phyloP scores from a whole-genome alignment of 257 asterid species.

The Solanum bulbocastanum region DNA sequence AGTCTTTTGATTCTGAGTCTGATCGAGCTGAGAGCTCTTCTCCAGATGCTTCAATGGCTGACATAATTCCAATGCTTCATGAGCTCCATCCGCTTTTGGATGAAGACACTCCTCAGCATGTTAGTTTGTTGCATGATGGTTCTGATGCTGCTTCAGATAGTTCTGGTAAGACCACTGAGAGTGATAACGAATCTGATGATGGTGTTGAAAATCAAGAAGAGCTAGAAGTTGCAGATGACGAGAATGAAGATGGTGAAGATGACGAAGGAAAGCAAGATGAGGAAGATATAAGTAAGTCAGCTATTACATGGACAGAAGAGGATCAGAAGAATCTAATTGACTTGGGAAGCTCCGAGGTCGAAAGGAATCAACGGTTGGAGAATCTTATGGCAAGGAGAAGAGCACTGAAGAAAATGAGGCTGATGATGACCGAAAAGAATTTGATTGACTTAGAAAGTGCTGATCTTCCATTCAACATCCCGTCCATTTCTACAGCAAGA shows the following conservation, averaged over 20 bases:
- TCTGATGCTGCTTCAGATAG: constrained; percentile 39
- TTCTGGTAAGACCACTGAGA: constrained; percentile 21
- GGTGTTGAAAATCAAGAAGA: constrained; percentile 44
- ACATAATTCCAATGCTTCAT: constrained; percentile 82
- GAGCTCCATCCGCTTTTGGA: constrained; percentile 83
- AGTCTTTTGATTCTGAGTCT: constrained; percentile 50
- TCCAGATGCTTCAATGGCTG: constrained; percentile 91
- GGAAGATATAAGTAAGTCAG: constrained; percentile 44
- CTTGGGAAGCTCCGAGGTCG: constrained; percentile 78
- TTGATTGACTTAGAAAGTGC: constrained; percentile 67
- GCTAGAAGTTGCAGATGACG: constrained; percentile 42
- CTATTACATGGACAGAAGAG: constrained; percentile 82
- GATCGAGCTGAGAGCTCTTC: constrained; percentile 83
- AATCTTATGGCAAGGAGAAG: constrained; percentile 75
- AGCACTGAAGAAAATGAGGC: constrained; percentile 49
- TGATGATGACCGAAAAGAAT: constrained; percentile 48
- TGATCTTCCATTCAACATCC: constrained; percentile 53
- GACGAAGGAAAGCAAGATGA: constrained; percentile 34
- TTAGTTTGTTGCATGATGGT: constrained; percentile 24
- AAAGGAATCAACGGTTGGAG: constrained; percentile 82
- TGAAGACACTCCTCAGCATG: constrained; percentile 40
- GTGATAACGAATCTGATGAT: constrained; percentile 43
- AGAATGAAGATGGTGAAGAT: constrained; percentile 17
- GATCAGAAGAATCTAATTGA: constrained; percentile 94
- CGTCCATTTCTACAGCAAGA: constrained; percentile 58